Percentiles rank a stretch among this genome's conserved stretches.
Evolutionary conservation across 495 filamentous ascomycete species (phyloP).

Genomic region (Podospora pseudocomata): DNA sequence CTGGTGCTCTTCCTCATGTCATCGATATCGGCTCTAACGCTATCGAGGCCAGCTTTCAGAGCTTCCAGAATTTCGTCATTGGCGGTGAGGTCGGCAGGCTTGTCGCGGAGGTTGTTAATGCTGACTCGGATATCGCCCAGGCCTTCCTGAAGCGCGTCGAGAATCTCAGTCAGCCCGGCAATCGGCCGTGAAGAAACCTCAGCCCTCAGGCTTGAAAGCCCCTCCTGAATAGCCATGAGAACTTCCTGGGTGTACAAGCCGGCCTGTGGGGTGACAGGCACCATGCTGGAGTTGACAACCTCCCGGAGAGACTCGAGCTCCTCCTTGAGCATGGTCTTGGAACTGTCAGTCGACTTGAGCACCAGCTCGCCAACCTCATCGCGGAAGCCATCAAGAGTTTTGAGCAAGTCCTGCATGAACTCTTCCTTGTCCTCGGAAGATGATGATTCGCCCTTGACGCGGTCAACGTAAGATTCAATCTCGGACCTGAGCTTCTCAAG

Average conservation of each 20-base stretch:
- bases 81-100: constrained; percentile 73
- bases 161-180: constrained; percentile 64
- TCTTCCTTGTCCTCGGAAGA: constrained; percentile 55
- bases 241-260: constrained; percentile 52
- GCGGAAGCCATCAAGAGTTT: constrained; percentile 67
- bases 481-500: constrained; percentile 74
- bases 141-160: constrained; percentile 80
- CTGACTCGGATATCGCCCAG: constrained; percentile 68
- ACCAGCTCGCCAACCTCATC: constrained; percentile 61
- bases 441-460: constrained; percentile 58
- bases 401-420: constrained; percentile 69
- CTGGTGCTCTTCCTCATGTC: constrained; percentile 57
- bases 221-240: constrained; percentile 65
- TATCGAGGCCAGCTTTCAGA: constrained; percentile 71
- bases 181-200: constrained; percentile 55
- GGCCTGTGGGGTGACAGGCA: constrained; percentile 51
- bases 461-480: constrained; percentile 75
- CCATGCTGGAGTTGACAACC: constrained; percentile 63
- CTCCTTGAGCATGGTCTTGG: constrained; percentile 66
- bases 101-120: constrained; percentile 72
- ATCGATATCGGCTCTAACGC: constrained; percentile 72
- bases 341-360: constrained; percentile 39
- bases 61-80: constrained; percentile 84
- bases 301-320: constrained; percentile 77
- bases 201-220: constrained; percentile 62